Evolutionary conservation across 495 filamentous ascomycete species (phyloP), one percentile per base, ranked within the genome.

Genomic region (Aspergillus campestris): DNA sequence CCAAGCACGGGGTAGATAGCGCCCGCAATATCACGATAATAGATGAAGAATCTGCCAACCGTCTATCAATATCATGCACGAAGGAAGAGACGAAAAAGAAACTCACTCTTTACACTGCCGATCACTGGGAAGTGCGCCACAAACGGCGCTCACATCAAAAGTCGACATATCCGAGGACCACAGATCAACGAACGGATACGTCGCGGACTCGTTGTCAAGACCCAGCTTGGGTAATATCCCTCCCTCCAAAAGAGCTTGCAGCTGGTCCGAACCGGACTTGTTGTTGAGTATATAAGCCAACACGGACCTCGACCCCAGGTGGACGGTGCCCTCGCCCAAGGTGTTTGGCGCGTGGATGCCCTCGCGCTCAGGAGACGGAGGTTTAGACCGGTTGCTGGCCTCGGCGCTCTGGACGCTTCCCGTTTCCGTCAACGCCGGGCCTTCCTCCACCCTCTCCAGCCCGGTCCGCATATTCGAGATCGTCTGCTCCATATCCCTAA

Each of bases 1-100:
- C 82, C 79, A 18, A 94, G 71, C 9, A 87, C 86, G 8, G 86
- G 84, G 69, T 87, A 94, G 42, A 90, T 84, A 5, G 86, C 82
- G n/a, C 87, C 83, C 1, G 86, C 77, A 4, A 86, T 86, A 52
- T 94, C 84, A 53, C 82, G 81, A 60, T 90, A 94, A 31, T 75
- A 81, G 37, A 74, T 72, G 53, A 89, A 90, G 33, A 88, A 76
- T 40, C 82, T 87, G 43, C 34, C 27, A 7, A 24, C 4, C 4
- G 18, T 4, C 18, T 24, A 24, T 24, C 18, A 24, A 24, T 24
- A 24, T 24, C 18, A 24, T 24, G 2, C 4, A 2, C 18, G 18
- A 24, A 24, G 18, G 18, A 1, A 24, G 18, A 24, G n/a, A n/a
- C n/a, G n/a, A 24, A 24, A 24, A 24, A 7, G 7, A 41, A 65